Evolutionary conservation across 2,329 filamentous ascomycete genomes (phyloP), one percentile per base, ranked within the genome.

Genomic region (Diaporthe sp.): DNA sequence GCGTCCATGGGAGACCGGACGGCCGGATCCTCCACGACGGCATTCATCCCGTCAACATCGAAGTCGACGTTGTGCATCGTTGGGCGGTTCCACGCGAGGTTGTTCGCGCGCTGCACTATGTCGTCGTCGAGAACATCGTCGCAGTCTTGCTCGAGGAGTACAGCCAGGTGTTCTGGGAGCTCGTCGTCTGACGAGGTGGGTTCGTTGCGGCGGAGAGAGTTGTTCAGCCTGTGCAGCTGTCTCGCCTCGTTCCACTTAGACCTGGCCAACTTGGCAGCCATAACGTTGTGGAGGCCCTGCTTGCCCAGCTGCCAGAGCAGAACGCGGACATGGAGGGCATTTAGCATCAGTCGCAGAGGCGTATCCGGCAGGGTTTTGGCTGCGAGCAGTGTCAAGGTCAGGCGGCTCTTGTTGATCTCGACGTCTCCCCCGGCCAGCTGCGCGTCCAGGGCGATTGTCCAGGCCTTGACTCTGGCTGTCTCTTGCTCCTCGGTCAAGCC

Each of bases 401-500:
- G 88, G 66, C 96, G 92, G 82, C 94, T 95, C 83, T 94, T 95
- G 86, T 93, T 97, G 78, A 98, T 94, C 81, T 97, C 94, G 12
- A 93, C 90, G 82, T 98, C 96, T 19, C 96, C 96, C 55, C 96
- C 96, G 13, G 94, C 94, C 27, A 98, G 88, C 82, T 98, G 96
- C 35, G 96, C 95, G 82, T 98, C 96, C 71, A 98, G 89, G 19
- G 96, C 96, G 79, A 98, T 98, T 44, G 93, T 90, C 96, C 96
- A 98, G 0, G 95, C 94, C 84, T 97, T 97, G 79, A 97, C 90
- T 37, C 96, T 91, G 9, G 94, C 96, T 69, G 90, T 91, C 82
- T 98, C 96, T 81, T 97, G 93, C 73, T 98, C 95, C 77, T 93
- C 92, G 2, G 93, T 96, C 63, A 94, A 90, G 0, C 95, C 94